These are phyloP conservation scores for Singerocomus rubriflavus DNA, from an alignment of 1,284 basidiomycete genomes.

Conservation along the genomic window DNA sequence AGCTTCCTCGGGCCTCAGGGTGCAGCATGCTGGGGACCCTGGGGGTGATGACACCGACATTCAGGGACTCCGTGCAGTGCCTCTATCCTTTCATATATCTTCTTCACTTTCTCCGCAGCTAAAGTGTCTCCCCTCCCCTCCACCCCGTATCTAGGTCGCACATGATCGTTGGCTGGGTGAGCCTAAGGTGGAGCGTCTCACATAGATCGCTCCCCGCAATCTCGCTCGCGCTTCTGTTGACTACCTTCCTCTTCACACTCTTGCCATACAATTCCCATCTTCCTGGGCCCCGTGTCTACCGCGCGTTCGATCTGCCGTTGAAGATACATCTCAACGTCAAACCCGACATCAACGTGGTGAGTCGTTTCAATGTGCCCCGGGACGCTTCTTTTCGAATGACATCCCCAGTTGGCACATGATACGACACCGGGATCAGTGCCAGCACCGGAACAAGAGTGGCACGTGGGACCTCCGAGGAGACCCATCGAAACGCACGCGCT, in stretches of 20 bases:
- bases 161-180: neutral
- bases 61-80: too few relatives aligned
- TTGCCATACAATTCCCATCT: neutral
- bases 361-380: neutral
- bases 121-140: too few relatives aligned
- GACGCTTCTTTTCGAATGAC: neutral
- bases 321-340: neutral
- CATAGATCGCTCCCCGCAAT: slow-evolving; percentile 2
- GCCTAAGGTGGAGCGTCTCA: slow-evolving; percentile 1
- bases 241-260: neutral
- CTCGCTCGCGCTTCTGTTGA: neutral
- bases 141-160: too few relatives aligned
- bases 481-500: slow-evolving; percentile 23
- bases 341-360: neutral
- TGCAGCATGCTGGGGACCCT: too few relatives aligned
- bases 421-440: too few relatives aligned
- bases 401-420: neutral
- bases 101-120: too few relatives aligned
- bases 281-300: neutral
- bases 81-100: too few relatives aligned
- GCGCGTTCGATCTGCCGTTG: neutral
- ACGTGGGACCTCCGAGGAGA: neutral
- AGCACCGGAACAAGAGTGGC: neutral
- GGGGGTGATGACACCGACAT: too few relatives aligned
- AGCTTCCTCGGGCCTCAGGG: too few relatives aligned